Base-by-base conservation (phyloP, 257 asterid species). In the Przewalskia tangutica region DNA sequence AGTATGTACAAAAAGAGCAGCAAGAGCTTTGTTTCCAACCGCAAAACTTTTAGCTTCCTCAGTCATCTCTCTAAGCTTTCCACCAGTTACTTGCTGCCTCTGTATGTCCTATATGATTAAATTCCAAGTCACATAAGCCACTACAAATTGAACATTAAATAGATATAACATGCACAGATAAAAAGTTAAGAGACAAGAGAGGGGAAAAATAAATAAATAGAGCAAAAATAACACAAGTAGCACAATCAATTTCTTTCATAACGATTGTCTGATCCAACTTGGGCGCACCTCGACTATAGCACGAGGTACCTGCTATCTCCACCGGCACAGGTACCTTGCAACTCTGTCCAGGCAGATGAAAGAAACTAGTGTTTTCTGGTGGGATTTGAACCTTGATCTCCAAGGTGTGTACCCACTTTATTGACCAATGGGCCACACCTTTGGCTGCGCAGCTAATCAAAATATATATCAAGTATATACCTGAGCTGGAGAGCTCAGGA, bases 21-120 rank as follows among this genome's bases (percentile, higher is more conserved):
- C 98, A 79, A 94, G 97, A 78, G 91, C 96, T 89, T 91, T 91
- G 88, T 93, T 96, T 84, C 98, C 99, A 81, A 85, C 89, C 10
- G 98, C 94, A 83, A 86, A 96, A 78, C 68, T 62, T 86, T 96
- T 96, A 82, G 98, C 99, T 82, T 96, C 98, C 86, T 94, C 99
- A 1, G 98, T 94, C 84, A 94, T 92, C 91, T 96, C 98, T 86
- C 98, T 89, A 76, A 96, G 97, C 85, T 94, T 96, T 83, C 95
- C 98, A 79, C 99, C 98, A 14, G 99, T 96, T 84, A 96, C 95
- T 64, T 91, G 98, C 81, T 96, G 98, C 86, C 92, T 93, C 99
- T 97, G 93, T 18, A 95, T 77, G 76, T 94, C 98, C 98, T 96
- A 87, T 82, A 88, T 53, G 88, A 79, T 84, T 32, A 82, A 80